A percentile compares a stretch with the other conserved stretches of the same genome.
Evolutionary conservation across 208 protist species (phyloP).

Genomic region (Angomonas ambiguus): DNA sequence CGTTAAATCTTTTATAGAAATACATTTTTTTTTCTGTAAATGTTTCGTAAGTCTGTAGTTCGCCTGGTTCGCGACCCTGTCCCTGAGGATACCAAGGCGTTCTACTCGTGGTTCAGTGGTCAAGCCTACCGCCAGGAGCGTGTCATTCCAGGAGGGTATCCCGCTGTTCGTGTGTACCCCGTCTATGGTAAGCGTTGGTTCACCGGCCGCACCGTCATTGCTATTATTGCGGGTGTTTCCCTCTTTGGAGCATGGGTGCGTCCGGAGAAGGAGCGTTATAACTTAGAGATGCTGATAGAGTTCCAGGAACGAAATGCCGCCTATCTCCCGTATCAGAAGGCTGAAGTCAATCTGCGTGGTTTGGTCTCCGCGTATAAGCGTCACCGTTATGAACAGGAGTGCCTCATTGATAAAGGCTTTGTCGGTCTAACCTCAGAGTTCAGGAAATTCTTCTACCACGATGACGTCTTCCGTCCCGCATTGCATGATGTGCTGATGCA

Average conservation of each 20-base stretch:
- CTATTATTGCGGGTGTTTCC: constrained; percentile 76
- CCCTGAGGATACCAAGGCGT: constrained; percentile 82
- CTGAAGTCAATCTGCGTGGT: constrained; percentile 76
- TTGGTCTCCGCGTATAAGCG: constrained; percentile 82
- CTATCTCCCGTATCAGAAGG: constrained; percentile 85
- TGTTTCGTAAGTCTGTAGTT: constrained; percentile 46
- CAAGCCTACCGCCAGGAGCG: constrained; percentile 89
- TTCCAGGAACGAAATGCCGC: constrained; percentile 77
- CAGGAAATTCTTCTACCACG: constrained; percentile 92
- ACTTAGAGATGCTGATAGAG: constrained; percentile 88
- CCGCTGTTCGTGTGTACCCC: constrained; percentile 81
- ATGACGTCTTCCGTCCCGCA: constrained; percentile 86
- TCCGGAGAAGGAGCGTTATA: constrained; percentile 87
- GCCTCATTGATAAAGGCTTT: constrained; percentile 87
- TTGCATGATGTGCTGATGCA: constrained; percentile 89
- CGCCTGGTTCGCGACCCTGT: constrained; percentile 83
- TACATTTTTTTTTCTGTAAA: too few species aligned
- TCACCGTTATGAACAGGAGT: constrained; percentile 85
- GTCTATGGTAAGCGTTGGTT: constrained; percentile 91
- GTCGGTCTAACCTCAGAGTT: constrained; percentile 89
- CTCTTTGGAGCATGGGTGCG: constrained; percentile 83
- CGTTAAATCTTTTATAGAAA: neutral
- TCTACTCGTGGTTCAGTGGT: constrained; percentile 88
- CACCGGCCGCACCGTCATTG: constrained; percentile 82
- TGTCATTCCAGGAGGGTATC: constrained; percentile 82